Base-by-base conservation (phyloP, 805 yeast genomes). In the Zygosaccharomyces kombuchaensis region DNA sequence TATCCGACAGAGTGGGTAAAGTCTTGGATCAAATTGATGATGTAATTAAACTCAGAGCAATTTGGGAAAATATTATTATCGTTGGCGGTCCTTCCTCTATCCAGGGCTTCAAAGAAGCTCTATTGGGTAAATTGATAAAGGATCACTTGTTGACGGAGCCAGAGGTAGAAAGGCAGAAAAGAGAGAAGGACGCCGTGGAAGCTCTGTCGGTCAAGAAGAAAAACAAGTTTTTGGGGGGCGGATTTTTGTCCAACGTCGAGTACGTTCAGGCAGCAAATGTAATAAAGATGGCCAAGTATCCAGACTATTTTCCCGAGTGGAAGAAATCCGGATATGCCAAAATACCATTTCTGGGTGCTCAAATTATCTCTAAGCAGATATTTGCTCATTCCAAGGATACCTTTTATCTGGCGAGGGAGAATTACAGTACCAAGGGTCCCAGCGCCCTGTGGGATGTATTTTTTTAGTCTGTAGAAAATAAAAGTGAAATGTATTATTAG, bases 261-360 rank as follows among this genome's bases (percentile, higher is more conserved):
- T 67, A 74, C 50, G 65, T 74, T 41, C 98, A 91, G 67, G 89
- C 83, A 2, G 98, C 97, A 17, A 80, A 81, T n/a, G 72, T 81
- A 10, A 76, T 90, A 45, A 80, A 77, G 53, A 60, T 80, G 40
- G 80, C 82, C 21, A 82, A 83, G 57, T 76, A 80, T 63, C 95
- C 96, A 0, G 98, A 91, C 45, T 90, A 91, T 65, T 91, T 91
- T 68, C 87, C 96, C 1, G 96, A 87, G 54, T 91, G 97, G 97
- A 90, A 90, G 67, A 80, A 79, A 63, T 65, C 64, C 27, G 89
- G 91, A 1, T 82, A 84, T 76, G 81, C 83, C 47, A 89, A 87
- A 54, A 78, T 83, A 26, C 74, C 80, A 47, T 87, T 90, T 60
- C 69, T 90, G 50, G 98, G 98, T 2, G 95, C 86, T 2, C 87